A percentile compares a stretch with the other conserved stretches of the same genome.
phyloP scores from a whole-genome alignment of 305 asterid species.

The Fraxinus latifolia region DNA sequence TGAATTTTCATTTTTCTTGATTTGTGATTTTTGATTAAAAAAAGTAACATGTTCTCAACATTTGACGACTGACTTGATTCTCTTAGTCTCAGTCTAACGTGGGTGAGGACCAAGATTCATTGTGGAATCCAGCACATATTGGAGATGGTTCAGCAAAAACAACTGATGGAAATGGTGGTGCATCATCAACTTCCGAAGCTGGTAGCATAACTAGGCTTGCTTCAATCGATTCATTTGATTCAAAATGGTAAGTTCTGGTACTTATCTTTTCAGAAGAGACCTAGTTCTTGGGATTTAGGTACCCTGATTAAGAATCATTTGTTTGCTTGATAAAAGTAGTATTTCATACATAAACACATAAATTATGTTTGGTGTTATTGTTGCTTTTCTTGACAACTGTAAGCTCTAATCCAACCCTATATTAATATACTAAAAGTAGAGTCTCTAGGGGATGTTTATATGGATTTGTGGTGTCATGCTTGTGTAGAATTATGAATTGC shows the following conservation, averaged over 20 bases:
- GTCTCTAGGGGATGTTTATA: neutral
- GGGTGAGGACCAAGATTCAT: slow-evolving; percentile 63
- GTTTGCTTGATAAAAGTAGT: neutral
- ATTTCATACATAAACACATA: neutral
- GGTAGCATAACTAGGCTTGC: slow-evolving; percentile 91
- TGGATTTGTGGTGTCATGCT: neutral
- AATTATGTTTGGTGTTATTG: neutral
- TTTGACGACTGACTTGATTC: neutral
- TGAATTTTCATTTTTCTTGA: neutral
- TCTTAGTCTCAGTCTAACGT: slow-evolving; percentile 53
- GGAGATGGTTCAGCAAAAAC: slow-evolving; percentile 60
- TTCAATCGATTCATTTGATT: slow-evolving; percentile 95
- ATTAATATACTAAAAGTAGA: neutral
- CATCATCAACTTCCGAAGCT: slow-evolving; percentile 58
- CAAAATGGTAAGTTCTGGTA: slow-evolving; percentile 65
- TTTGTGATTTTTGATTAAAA: neutral
- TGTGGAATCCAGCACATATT: slow-evolving; percentile 70
- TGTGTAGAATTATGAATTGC: neutral
- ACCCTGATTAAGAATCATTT: neutral
- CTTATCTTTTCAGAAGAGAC: neutral
- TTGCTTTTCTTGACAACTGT: neutral
- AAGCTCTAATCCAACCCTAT: neutral
- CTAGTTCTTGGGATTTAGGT: neutral
- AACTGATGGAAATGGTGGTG: slow-evolving; percentile 48
- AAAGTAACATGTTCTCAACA: neutral